Evolutionary conservation across 2,329 filamentous ascomycete species (phyloP), one percentile per base, ranked within the genome.

Genomic region (Harringtonia aguacate): DNA sequence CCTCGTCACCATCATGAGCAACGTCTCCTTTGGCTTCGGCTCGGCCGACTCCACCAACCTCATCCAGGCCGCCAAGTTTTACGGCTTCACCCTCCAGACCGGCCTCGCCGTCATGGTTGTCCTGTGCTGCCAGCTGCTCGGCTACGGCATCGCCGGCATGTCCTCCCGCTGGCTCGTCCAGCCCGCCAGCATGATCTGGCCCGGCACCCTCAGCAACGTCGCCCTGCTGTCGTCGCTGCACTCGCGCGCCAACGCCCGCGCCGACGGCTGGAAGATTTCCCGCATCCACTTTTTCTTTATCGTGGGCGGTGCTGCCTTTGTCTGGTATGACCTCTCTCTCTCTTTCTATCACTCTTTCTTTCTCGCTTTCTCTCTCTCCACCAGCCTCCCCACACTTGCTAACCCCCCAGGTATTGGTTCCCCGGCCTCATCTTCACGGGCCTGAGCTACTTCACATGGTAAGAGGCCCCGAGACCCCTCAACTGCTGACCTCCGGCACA

Each of bases 361-460:
- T n/a, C n/a, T n/a, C n/a, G n/a, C n/a, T n/a, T n/a, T n/a, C n/a
- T n/a, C n/a, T n/a, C n/a, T n/a, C n/a, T n/a, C 13, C 8, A 8
- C 15, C 31, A 7, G 15, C 31, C 15, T 15, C 13, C 30, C 7
- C 5, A 5, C n/a, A 13, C 30, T 33, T 7, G 13, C 30, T 1
- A 7, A 31, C 18, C 2, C 7, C 29, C 2, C 20, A 43, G 45
- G 45, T 77, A 78, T 52, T 79, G 73, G 70, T 70, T 79, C 52
- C 77, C 78, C 0, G 76, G 75, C 4, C 77, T 73, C 55, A 72
- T 84, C 35, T 79, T 76, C 47, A 75, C 75, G 43, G 77, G 75
- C 40, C 62, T 83, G 5, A 77, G 72, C 30, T 70, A 72, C 29
- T 81, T 81, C 54, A 72, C 74, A 24, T 81, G 75, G 60, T 42